Evolutionary conservation across 352 stramenopile species (phyloP), one percentile per base, ranked within the genome.

Genomic region (Pythium phragmiticola): DNA sequence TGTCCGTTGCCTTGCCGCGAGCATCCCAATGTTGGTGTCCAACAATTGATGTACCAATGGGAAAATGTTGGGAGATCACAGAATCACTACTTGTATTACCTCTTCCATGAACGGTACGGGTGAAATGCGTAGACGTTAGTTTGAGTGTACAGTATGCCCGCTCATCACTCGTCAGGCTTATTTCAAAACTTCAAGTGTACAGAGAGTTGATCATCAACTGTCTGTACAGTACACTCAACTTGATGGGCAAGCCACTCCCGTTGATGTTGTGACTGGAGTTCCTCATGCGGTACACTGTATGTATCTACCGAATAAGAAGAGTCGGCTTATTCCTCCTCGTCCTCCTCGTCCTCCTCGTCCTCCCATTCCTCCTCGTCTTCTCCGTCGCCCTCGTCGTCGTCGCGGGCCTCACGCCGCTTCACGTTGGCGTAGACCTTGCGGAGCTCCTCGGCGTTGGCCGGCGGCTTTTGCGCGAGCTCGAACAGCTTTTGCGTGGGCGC

Each of bases 401-500:
- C 63, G 16, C 73, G 66, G n/a, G 72, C 69, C 21, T 77, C 72
- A 37, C 55, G 59, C n/a, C 54, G 60, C 59, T 68, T 72, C 39
- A 62, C 55, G 26, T 75, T 64, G 3, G 72, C 76, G 62, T 92
- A 90, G 34, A 87, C 45, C 55, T 77, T 65, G 30, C 81, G 80
- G 59, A 92, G 61, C 59, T 89, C 82, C 28, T 88, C 68, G 1
- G 75, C 72, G 37, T 72, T 81, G 46, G 84, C 66, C 19, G 84
- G 84, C n/a, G 84, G 81, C n/a, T 75, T 80, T 52, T 88, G 73
- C 70, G 80, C 76, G 33, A 92, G 69, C 19, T 75, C 66, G 51
- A 77, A 63, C 47, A 91, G 67, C 63, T 90, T 87, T 26, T 73
- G 71, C 23, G 84, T 90, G 23, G 83, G 82, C 19, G 80, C 68